Evolutionary conservation across 164 flowering plant genomes (phyloP).

Genomic region (Sedum album): DNA sequence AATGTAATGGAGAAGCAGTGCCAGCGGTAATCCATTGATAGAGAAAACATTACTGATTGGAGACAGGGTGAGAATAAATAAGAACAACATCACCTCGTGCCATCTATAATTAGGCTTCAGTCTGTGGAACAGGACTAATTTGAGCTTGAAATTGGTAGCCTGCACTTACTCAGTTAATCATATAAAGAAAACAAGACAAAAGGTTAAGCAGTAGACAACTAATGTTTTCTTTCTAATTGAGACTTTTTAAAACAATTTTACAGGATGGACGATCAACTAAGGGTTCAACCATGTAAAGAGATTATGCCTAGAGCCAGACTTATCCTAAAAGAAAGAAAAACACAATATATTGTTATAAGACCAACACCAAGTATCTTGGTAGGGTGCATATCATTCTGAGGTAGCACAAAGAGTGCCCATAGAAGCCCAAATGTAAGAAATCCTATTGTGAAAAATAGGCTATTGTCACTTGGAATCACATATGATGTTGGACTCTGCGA

Average conservation of each 20-base stretch:
- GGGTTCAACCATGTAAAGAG: neutral
- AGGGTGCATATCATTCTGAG: constrained; percentile 28
- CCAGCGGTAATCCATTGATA: too few relatives aligned
- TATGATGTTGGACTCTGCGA: constrained; percentile 43
- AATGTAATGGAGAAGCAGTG: too few relatives aligned
- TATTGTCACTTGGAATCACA: constrained; percentile 48
- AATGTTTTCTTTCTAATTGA: neutral
- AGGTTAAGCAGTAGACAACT: neutral
- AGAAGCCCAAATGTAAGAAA: constrained; percentile 57
- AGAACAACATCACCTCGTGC: neutral
- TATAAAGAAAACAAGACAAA: neutral
- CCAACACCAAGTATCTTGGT: constrained; percentile 28
- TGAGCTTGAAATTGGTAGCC: neutral
- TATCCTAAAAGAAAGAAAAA: constrained; percentile 40
- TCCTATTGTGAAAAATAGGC: constrained; percentile 66
- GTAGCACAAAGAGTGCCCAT: constrained; percentile 71
- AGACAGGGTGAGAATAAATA: neutral
- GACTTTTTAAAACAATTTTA: neutral
- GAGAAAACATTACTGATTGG: too few relatives aligned
- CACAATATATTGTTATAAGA: constrained; percentile 51
- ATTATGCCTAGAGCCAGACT: constrained; percentile 38
- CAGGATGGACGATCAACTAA: neutral
- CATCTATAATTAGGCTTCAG: neutral
- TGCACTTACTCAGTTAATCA: neutral
- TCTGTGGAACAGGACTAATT: neutral